A percentile compares a stretch with the other conserved stretches of the same genome.
phyloP scores from a whole-genome alignment of 148 eudicot species.

The Bassia scoparia region DNA sequence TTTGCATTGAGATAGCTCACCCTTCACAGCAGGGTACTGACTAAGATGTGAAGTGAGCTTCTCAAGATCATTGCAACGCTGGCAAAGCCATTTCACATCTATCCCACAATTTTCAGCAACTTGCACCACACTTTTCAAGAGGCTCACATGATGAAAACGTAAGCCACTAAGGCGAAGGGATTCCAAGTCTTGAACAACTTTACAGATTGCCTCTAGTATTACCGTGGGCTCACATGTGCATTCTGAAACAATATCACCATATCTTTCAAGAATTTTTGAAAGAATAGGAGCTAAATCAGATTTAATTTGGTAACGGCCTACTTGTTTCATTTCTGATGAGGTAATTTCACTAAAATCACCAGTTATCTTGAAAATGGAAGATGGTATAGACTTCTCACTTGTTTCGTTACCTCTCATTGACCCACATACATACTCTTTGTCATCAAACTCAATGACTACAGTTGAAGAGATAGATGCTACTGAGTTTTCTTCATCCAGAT shows the following conservation, averaged over 20 bases:
- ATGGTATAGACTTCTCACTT: conserved; percentile 3
- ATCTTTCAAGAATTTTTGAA: conserved; percentile 1
- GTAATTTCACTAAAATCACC: conserved; percentile 6
- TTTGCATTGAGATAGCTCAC: background rate
- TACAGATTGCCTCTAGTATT: conserved; percentile 11
- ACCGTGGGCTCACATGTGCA: conserved; percentile 12
- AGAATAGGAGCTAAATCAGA: conserved; percentile 21
- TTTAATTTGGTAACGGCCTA: conserved; percentile 16
- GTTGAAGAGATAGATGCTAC: conserved; percentile 3
- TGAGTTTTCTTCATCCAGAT: conserved; percentile 9
- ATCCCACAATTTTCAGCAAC: conserved; percentile 16
- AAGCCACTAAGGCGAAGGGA: conserved; percentile 13
- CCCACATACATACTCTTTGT: background rate
- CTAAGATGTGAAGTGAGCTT: conserved; percentile 8
- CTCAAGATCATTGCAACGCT: conserved; percentile 18
- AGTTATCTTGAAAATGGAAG: conserved; percentile 5
- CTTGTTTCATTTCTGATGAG: conserved; percentile 3
- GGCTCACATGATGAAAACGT: conserved; percentile 3
- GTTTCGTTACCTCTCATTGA: background rate
- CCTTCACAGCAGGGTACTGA: conserved; percentile 11
- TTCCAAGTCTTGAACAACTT: conserved; percentile 14
- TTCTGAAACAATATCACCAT: conserved; percentile 16
- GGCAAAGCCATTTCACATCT: conserved; percentile 19
- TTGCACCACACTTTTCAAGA: conserved; percentile 9
- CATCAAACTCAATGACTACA: background rate